These are phyloP conservation scores for Podospora appendiculata DNA, from an alignment of 495 filamentous ascomycete genomes.

Conservation along the genomic window DNA sequence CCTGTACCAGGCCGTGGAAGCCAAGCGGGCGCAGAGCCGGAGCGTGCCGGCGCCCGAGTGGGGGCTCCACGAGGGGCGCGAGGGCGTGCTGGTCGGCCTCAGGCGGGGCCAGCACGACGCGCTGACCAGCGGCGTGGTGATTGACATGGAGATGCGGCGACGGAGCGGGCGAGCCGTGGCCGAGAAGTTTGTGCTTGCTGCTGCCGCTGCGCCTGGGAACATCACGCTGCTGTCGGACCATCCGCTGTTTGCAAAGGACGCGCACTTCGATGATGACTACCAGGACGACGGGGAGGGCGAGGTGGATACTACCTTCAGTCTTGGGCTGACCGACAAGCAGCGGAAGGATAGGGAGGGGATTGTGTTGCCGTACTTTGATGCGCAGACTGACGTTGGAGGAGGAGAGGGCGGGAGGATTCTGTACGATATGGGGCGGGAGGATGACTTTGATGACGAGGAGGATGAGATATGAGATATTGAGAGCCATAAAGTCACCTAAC, in stretches of 20 bases:
- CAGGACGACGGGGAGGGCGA: slow-evolving; percentile 51
- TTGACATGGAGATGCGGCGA: slow-evolving; percentile 80
- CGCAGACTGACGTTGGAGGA: slow-evolving; percentile 68
- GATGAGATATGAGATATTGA: slow-evolving; percentile 61
- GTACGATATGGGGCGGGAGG: slow-evolving; percentile 93
- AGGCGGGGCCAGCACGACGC: slow-evolving; percentile 4
- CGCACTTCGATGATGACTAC: slow-evolving; percentile 12
- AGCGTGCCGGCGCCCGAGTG: slow-evolving; percentile 65
- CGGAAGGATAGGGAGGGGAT: slow-evolving; percentile 75
- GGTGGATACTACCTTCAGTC: slow-evolving; percentile 64
- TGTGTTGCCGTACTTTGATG: slow-evolving; percentile 91
- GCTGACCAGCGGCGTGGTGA: slow-evolving; percentile 48
- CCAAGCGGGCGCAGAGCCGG: slow-evolving; percentile 59
- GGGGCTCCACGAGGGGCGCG: slow-evolving; percentile 64
- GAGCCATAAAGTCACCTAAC: not conserved
- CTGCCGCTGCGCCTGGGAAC: not conserved
- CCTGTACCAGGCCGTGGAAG: slow-evolving; percentile 60
- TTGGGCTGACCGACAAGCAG: slow-evolving; percentile 88
- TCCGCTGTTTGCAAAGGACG: slow-evolving; percentile 50
- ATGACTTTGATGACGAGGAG: slow-evolving; percentile 98
- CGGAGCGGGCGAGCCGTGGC: slow-evolving; percentile 68
- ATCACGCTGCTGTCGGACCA: slow-evolving; percentile 75
- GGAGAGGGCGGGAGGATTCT: slow-evolving; percentile 84
- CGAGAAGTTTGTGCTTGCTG: slow-evolving; percentile 64
- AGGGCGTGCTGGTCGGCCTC: slow-evolving; percentile 64